Evolutionary conservation across 257 asterid species (phyloP).

Genomic region (Buddleja alternifolia): DNA sequence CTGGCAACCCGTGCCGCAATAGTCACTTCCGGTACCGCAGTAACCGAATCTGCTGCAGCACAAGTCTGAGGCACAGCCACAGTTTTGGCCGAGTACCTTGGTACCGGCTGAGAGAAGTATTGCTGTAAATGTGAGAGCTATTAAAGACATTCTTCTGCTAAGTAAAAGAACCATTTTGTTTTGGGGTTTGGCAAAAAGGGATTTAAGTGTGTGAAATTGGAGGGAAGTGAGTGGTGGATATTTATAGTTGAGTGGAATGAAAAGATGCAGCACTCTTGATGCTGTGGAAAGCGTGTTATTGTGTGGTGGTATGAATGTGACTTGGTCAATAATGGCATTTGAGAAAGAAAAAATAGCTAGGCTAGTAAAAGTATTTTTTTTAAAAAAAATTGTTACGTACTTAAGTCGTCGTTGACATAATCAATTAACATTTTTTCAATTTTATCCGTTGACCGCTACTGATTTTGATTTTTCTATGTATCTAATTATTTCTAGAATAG

Average conservation of each 20-base stretch:
- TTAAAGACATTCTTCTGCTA: constrained; percentile 1
- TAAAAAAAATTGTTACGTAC: no score
- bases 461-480: no score
- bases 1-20: constrained; percentile 51
- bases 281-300: no score
- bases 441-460: no score
- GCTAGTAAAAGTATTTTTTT: no score
- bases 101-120: constrained; percentile 24
- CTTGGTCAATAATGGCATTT: no score
- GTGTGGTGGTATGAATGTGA: no score
- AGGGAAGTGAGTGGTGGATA: not conserved
- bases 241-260: not conserved
- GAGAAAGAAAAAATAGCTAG: no score
- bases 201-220: not conserved
- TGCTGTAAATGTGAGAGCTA: constrained; percentile 24
- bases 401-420: no score
- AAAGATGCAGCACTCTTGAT: not conserved
- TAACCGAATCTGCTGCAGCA: constrained; percentile 56
- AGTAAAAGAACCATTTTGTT: constrained; percentile 16
- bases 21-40: constrained; percentile 43
- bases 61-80: constrained; percentile 41
- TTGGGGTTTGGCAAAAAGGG: not conserved
- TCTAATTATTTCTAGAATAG: no score
- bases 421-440: no score
- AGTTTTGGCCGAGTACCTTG: constrained; percentile 36